Conservation (phyloP, 1,139 yeast species). For the Trichomonascaceae sp. region DNA sequence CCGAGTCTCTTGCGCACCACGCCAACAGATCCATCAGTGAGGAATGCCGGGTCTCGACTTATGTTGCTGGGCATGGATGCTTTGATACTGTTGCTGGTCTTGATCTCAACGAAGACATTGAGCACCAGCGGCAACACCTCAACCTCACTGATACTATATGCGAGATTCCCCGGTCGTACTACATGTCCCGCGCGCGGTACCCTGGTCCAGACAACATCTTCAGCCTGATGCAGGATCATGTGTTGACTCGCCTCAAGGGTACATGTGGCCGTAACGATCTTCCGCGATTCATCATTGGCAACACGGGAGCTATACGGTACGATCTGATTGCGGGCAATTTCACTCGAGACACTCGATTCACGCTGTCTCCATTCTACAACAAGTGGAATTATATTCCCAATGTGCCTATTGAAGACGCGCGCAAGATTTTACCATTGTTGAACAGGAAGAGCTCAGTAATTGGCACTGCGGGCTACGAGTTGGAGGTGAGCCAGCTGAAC, state of each 20-base stretch:
- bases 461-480: conserved; percentile 4
- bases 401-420: conserved; percentile 40
- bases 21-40: too few relatives aligned
- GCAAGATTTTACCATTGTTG: conserved; percentile 33
- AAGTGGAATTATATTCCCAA: conserved; percentile 51
- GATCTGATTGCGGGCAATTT: conserved; percentile 80
- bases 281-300: conserved; percentile 55
- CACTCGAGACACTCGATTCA: conserved; percentile 67
- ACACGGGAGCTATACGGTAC: conserved; percentile 83
- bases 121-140: conserved; percentile 34
- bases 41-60: background rate
- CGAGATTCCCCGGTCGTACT: conserved; percentile 50
- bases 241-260: conserved; percentile 42
- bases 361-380: conserved; percentile 77
- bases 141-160: conserved; percentile 50
- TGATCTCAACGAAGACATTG: conserved; percentile 34
- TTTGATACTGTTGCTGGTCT: conserved; percentile 42
- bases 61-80: conserved; percentile 3
- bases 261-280: conserved; percentile 15
- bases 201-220: conserved; percentile 48
- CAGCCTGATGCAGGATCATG: conserved; percentile 41
- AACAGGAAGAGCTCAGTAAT: conserved; percentile 39
- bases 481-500: background rate
- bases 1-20: conserved; percentile 56
- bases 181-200: conserved; percentile 56